Percentiles rank a stretch among this genome's conserved stretches.
These are phyloP conservation scores for Tuber magnatum DNA, from an alignment of 495 filamentous ascomycete genomes.

Conservation along the genomic window DNA sequence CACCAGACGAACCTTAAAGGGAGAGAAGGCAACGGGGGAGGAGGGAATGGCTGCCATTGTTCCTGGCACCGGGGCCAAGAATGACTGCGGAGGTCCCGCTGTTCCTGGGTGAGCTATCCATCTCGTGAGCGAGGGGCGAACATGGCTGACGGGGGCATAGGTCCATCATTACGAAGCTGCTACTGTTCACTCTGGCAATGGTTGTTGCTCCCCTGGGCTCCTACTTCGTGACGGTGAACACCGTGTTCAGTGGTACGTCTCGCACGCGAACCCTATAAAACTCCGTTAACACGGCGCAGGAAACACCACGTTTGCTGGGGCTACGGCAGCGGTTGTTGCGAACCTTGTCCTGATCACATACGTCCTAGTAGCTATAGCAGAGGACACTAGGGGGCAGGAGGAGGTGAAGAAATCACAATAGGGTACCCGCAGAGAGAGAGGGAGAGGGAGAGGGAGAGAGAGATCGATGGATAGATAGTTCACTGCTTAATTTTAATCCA, in stretches of 20 bases:
- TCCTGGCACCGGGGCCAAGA: slow-evolving; percentile 9
- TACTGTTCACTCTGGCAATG: slow-evolving; percentile 89
- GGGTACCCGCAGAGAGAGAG: background rate
- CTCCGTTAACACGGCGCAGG: slow-evolving; percentile 48
- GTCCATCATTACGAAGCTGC: slow-evolving; percentile 77
- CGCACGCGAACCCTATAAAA: slow-evolving; percentile 11
- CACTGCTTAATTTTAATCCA: slow-evolving; percentile 2
- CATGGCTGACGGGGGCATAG: slow-evolving; percentile 46
- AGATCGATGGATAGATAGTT: background rate
- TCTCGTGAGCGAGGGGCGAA: background rate
- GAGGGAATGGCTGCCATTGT: slow-evolving; percentile 43
- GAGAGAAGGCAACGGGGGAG: slow-evolving; percentile 52
- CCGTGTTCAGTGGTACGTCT: slow-evolving; percentile 66
- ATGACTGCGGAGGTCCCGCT: slow-evolving; percentile 50
- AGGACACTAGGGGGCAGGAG: slow-evolving; percentile 62
- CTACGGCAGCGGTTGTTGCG: slow-evolving; percentile 74
- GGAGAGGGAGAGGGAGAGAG: background rate
- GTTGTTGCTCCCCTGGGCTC: slow-evolving; percentile 71
- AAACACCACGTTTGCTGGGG: slow-evolving; percentile 79
- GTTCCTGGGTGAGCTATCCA: slow-evolving; percentile 60
- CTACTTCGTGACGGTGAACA: slow-evolving; percentile 75
- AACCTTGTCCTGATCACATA: slow-evolving; percentile 89
- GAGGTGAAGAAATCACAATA: slow-evolving; percentile 52
- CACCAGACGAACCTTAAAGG: slow-evolving; percentile 51
- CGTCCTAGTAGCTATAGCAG: slow-evolving; percentile 81